Evolutionary conservation across 2,329 filamentous ascomycete species (phyloP).

Genomic region (Exophiala calicioides): DNA sequence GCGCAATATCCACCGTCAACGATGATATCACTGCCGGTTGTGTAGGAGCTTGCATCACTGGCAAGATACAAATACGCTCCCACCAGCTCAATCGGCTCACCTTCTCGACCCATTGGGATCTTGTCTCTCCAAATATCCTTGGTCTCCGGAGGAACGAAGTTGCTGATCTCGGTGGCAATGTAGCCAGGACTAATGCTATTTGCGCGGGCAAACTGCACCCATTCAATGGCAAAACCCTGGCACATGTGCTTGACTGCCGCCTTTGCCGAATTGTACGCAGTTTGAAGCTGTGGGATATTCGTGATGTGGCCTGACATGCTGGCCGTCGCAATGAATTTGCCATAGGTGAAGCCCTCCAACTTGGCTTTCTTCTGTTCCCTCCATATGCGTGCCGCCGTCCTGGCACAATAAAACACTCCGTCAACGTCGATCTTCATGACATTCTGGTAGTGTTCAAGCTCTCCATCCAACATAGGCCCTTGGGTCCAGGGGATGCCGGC

Average conservation of each 20-base stretch:
- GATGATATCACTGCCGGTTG: slow-evolving; percentile 71
- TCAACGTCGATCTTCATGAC: slow-evolving; percentile 73
- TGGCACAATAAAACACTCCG: slow-evolving; percentile 75
- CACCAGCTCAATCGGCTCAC: slow-evolving; percentile 72
- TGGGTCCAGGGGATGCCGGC: slow-evolving; percentile 74
- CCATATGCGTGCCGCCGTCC: slow-evolving; percentile 69
- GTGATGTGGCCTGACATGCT: slow-evolving; percentile 77
- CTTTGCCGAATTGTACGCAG: slow-evolving; percentile 70
- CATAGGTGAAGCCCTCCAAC: slow-evolving; percentile 61
- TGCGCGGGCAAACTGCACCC: slow-evolving; percentile 67
- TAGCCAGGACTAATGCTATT: slow-evolving; percentile 69
- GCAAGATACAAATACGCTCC: slow-evolving; percentile 80
- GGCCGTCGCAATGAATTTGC: slow-evolving; percentile 76
- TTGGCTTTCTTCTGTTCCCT: slow-evolving; percentile 67
- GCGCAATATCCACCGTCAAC: slow-evolving; percentile 73
- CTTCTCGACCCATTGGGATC: slow-evolving; percentile 78
- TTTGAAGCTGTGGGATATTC: slow-evolving; percentile 74
- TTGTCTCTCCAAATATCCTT: slow-evolving; percentile 75
- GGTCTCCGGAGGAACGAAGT: slow-evolving; percentile 64
- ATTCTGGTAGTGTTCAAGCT: slow-evolving; percentile 63
- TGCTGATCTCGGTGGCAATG: slow-evolving; percentile 66
- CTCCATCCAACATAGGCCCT: slow-evolving; percentile 65
- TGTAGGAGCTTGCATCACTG: slow-evolving; percentile 79
- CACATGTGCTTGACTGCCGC: slow-evolving; percentile 67
- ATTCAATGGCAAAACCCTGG: slow-evolving; percentile 66